Base-by-base conservation (phyloP, 1,139 yeast species). In the Candida sanyaensis region DNA sequence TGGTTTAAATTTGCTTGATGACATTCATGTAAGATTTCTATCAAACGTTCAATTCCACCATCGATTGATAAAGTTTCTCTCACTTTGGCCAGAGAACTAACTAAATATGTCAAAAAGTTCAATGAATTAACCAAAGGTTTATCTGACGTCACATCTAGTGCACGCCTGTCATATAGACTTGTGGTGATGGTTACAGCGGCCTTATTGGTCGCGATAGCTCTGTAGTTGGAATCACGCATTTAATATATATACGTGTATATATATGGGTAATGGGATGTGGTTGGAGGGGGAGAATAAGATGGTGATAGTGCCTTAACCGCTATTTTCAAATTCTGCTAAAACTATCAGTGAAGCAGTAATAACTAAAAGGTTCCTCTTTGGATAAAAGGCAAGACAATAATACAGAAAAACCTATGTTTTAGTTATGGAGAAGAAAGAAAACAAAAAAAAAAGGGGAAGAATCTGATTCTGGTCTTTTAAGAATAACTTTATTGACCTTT, bases 171-270 rank as follows among this genome's bases (percentile, higher is more conserved):
- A 63, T 93, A 93, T 37, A 92, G 80, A 33, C 92, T 84, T 28
- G 96, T 82, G 9, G 97, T 87, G 52, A 93, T 91, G 32, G 93
- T 85, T 38, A 92, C 89, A 17, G 97, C 91, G 5, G 99, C 97
- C 64, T 87, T 80, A 71, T 93, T 93, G 53, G 83, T 78, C 45
- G 85, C 70, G 48, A 90, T 81, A 28, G 92, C 85, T 63, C 88
- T 83, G 68, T 86, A 88, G 69, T 91, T 91, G 45, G 96, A 84
- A 62, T 91, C 96, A 70, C 98, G 85, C 99, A 93, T 91, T 29
- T 26, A 26, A 21, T n/a, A n/a, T n/a, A n/a, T n/a, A n/a, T n/a
- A 26, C 6, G 17, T 2, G 3, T 17, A 17, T 17, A 17, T 17
- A 23, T 12, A 12, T 31, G 13, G 7, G 34, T 31, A 31, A 13